Conservation (phyloP, 345 rosid genomes). For the Populus tremula region DNA sequence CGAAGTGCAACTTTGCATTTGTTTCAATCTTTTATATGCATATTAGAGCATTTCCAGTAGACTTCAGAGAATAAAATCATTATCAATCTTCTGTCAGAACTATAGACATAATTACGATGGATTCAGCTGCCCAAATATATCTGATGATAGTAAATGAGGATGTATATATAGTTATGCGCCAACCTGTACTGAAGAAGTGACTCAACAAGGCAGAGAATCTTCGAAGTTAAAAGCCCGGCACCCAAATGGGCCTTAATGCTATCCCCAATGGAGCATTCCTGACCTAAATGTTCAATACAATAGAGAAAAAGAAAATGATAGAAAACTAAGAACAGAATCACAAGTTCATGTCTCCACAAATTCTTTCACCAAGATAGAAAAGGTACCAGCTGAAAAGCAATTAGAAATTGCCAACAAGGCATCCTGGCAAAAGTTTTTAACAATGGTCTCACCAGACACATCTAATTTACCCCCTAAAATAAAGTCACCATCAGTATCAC, state of each 20-base stretch:
- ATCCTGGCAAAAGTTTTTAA: slow-evolving; percentile 46
- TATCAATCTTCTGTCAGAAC: neutral
- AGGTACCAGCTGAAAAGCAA: slow-evolving; percentile 54
- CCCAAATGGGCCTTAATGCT: slow-evolving; percentile 31
- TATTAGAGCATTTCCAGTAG: neutral
- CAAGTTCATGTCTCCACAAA: neutral
- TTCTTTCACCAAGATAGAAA: slow-evolving; percentile 13
- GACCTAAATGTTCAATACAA: slow-evolving; percentile 30
- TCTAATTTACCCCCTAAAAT: slow-evolving; percentile 43
- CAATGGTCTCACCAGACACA: slow-evolving; percentile 33
- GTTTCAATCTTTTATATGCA: neutral
- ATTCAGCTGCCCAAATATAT: neutral
- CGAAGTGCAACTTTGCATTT: neutral
- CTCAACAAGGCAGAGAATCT: slow-evolving; percentile 59
- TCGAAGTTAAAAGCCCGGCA: slow-evolving; percentile 52
- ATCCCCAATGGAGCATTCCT: slow-evolving; percentile 36
- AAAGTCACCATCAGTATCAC: slow-evolving; percentile 45
- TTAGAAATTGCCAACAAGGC: slow-evolving; percentile 42
- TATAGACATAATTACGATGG: neutral
- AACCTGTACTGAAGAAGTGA: slow-evolving; percentile 79
- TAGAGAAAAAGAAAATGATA: slow-evolving; percentile 1
- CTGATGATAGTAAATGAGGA: slow-evolving; percentile 5
- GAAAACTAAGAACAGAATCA: slow-evolving; percentile 6
- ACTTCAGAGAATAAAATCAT: neutral
- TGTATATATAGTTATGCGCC: neutral